Evolutionary conservation across 257 asterid genomes (phyloP).

Genomic region (Schizonepeta tenuifolia): DNA sequence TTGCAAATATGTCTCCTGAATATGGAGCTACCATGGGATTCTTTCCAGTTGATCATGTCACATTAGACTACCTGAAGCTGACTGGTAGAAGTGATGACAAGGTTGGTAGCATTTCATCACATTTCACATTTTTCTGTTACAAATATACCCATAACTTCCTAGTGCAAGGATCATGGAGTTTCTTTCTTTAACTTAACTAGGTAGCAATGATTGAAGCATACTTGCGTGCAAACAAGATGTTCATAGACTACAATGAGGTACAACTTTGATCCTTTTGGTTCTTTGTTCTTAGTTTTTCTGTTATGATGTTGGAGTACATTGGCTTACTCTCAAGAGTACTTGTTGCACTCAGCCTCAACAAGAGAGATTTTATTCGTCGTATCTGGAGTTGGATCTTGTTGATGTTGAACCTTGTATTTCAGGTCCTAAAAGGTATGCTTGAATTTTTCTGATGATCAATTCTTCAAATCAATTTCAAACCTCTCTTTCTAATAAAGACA

Average conservation of each 20-base stretch:
- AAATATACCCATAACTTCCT: neutral
- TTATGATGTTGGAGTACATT: constrained; percentile 7
- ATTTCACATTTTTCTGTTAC: constrained; percentile 3
- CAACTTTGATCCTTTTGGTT: constrained; percentile 1
- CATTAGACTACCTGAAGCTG: constrained; percentile 75
- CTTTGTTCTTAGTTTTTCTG: neutral
- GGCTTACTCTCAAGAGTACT: constrained; percentile 18
- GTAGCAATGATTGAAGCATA: constrained; percentile 88
- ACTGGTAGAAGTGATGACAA: constrained; percentile 90
- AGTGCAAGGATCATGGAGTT: constrained; percentile 3
- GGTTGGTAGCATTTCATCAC: constrained; percentile 42
- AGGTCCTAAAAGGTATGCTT: constrained; percentile 83
- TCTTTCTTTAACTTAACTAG: constrained; percentile 42
- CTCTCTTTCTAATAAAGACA: neutral
- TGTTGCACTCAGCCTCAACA: constrained; percentile 69
- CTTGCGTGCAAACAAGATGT: constrained; percentile 81
- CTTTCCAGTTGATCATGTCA: constrained; percentile 93
- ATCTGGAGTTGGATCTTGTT: constrained; percentile 69
- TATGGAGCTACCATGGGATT: constrained; percentile 99
- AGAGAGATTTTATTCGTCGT: constrained; percentile 76
- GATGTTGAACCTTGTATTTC: constrained; percentile 86
- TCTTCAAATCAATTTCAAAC: neutral
- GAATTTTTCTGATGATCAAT: neutral
- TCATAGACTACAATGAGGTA: constrained; percentile 86
- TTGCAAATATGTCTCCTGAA: constrained; percentile 97